Evolutionary conservation across 441 rosid species (phyloP), one percentile per base, ranked within the genome.

Genomic region (Erodium chrysanthum): DNA sequence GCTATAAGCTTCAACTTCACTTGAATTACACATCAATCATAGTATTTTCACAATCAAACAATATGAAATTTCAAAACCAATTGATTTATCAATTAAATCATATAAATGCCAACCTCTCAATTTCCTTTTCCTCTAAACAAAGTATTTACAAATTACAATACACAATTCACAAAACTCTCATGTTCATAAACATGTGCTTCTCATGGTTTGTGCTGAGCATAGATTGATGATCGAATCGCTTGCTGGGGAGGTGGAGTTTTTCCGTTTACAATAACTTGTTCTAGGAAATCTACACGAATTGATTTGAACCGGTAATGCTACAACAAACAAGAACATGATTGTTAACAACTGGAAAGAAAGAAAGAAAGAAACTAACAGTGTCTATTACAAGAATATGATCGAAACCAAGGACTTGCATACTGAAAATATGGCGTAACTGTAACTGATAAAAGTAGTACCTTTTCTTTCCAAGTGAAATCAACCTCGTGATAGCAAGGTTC

Each of bases 161-260:
- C 68, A 62, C 7, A 52, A 68, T 66, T 71, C 79, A 42, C 42
- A 68, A 61, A 10, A 35, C 5, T 54, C 17, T 31, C 60, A 23
- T 65, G 70, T 25, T 52, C 35, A 31, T 62, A 37, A 46, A 23
- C 0, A 21, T 12, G 7, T 5, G 11, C 15, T 17, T 21, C 62
- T 84, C 76, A 88, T 6, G 93, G 86, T 76, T 84, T 88, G 65
- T 85, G 88, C 48, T 84, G 93, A 12, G 93, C 93, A 65, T 65
- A 75, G 67, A 88, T 77, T 3, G 89, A 84, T 42, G 85, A 73
- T 14, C 74, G 78, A 35, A 78, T 72, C 0, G 78, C 77, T 25
- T 80, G 81, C 52, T 52, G 72, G 2, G 83, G 75, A n/a, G 79
- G 66, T 60, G 84, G 69, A 54, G 71, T 74, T 66, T 82, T 81